Base-by-base conservation (phyloP, 2,329 filamentous ascomycete species). In the Pseudopithomyces chartarum region DNA sequence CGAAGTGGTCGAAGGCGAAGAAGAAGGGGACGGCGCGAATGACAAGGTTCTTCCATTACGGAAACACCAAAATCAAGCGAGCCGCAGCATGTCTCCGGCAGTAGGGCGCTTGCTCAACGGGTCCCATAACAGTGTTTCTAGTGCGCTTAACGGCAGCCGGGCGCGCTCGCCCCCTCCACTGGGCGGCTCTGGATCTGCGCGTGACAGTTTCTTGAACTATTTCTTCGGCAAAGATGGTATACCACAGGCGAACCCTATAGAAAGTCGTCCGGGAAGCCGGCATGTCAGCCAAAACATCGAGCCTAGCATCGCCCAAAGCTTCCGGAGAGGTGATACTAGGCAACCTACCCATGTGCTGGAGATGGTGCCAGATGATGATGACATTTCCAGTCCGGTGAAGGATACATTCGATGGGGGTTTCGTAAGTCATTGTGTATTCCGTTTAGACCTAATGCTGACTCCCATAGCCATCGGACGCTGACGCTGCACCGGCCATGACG, bases 181-280 rank as follows among this genome's bases (percentile, higher is more conserved):
- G 60, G 85, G 85, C 61, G 81, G 81, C 23, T 74, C 84, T 48
- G 87, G 88, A 55, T 85, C 73, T n/a, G 86, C 91, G 39, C 86
- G 89, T 60, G 95, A 99, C 78, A 96, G 92, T 0, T 99, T 99
- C 81, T 78, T 99, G 60, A 98, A 94, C 78, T 99, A 99, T 78
- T 99, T 99, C 79, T 99, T 99, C 70, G 93, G 95, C 67, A 98
- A 99, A 74, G 95, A 99, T 59, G 91, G 91, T 45, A 82, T 76
- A 60, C 74, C 77, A 76, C 73, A 76, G 29, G 72, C 77, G 61
- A 76, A 62, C 55, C 69, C 64, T 34, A 58, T 75, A 33, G 71
- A 74, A 29, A 73, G 71, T 54, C 63, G 75, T 48, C 76, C 76
- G 12, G 78, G 76, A 12, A 79, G 77, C 64, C 83, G 92, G 63